Percentiles rank a stretch among this genome's conserved stretches.
These are phyloP conservation scores for Tripterygium wilfordii DNA, from an alignment of 177 flowering plant species.

Conservation along the genomic window DNA sequence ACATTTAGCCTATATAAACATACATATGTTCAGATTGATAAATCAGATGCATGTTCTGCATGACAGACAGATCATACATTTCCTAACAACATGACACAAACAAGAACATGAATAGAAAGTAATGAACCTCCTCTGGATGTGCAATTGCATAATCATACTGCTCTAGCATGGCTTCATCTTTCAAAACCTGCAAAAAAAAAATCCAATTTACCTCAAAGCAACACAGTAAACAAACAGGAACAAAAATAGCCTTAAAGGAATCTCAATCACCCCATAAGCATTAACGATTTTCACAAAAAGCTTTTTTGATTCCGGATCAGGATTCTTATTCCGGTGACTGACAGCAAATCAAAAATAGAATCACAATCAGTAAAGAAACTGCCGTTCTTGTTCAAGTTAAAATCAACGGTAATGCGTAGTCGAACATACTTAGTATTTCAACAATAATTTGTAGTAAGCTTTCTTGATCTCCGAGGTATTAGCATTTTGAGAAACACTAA, in stretches of 20 bases:
- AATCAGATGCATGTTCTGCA: too few species aligned
- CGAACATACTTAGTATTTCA: constrained; percentile 60
- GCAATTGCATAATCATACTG: constrained; percentile 97
- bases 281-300: constrained; percentile 79
- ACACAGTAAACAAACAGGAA: too few species aligned
- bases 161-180: constrained; percentile 85
- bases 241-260: too few species aligned
- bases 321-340: constrained; percentile 94
- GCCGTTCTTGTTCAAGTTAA: background rate
- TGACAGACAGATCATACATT: too few species aligned
- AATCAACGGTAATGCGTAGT: background rate
- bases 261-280: constrained; percentile 99
- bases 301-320: constrained; percentile 91
- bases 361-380: background rate
- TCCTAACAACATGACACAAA: too few species aligned
- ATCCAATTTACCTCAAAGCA: background rate
- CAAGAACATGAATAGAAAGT: background rate
- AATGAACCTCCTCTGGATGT: constrained; percentile 89
- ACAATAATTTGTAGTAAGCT: constrained; percentile 88
- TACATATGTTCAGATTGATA: too few species aligned
- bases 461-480: constrained; percentile 95
- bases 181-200: constrained; percentile 62
- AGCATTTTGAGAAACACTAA: constrained; percentile 75
- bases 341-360: constrained; percentile 1
- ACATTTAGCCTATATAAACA: too few species aligned